These are phyloP conservation scores for Apophysomyces variabilis DNA, from an alignment of 371 early-diverging fungal genomes.

Conservation along the genomic window DNA sequence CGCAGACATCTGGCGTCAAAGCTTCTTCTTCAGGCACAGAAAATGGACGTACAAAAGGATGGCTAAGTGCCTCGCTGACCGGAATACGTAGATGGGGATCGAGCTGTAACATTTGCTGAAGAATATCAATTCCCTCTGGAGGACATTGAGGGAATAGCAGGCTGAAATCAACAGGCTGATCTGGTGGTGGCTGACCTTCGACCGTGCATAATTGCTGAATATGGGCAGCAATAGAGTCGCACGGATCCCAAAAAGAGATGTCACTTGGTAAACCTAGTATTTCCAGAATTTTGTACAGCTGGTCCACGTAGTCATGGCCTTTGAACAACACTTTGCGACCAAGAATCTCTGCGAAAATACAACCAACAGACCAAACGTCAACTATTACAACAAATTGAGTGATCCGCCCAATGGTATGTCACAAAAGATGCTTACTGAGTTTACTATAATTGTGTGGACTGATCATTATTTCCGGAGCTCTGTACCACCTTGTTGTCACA, in stretches of 20 bases:
- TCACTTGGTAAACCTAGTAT: constrained; percentile 90
- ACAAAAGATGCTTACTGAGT: constrained; percentile 54
- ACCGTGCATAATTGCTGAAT: constrained; percentile 41
- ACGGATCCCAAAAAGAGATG: constrained; percentile 60
- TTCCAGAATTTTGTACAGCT: constrained; percentile 87
- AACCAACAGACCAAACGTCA: constrained; percentile 90
- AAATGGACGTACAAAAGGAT: constrained; percentile 73
- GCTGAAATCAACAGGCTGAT: constrained; percentile 30
- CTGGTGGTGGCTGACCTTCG: constrained; percentile 45
- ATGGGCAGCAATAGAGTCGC: constrained; percentile 27
- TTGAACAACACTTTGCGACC: constrained; percentile 72
- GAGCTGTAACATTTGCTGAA: constrained; percentile 73
- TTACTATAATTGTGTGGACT: constrained; percentile 78
- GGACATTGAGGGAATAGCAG: constrained; percentile 53
- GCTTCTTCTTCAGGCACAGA: constrained; percentile 31
- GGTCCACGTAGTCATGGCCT: constrained; percentile 85
- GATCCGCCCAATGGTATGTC: background rate
- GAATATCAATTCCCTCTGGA: constrained; percentile 65
- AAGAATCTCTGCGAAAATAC: constrained; percentile 84
- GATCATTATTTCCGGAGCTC: constrained; percentile 92
- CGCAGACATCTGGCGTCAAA: constrained; percentile 16
- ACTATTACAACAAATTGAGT: constrained; percentile 29
- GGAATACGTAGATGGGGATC: constrained; percentile 83
- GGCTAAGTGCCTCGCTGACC: constrained; percentile 73
- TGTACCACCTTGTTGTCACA: constrained; percentile 92